Evolutionary conservation across 495 filamentous ascomycete genomes (phyloP).

Genomic region (Penicillium angulare): DNA sequence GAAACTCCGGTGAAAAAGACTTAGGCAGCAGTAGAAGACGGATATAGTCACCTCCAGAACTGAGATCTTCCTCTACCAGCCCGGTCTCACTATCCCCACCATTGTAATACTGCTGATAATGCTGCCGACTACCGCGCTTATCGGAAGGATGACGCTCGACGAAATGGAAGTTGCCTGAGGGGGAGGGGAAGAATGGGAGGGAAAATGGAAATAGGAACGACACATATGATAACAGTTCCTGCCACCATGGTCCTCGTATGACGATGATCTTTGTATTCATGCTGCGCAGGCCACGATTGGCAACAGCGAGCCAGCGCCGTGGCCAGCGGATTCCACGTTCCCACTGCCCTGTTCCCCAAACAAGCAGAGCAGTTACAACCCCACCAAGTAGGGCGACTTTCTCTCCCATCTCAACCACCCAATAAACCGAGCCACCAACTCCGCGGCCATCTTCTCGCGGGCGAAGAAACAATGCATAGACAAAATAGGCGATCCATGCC

Average conservation of each 20-base stretch:
- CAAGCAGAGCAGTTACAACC: conserved; percentile 72
- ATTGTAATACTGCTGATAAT: conserved; percentile 40
- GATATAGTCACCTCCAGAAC: conserved; percentile 84
- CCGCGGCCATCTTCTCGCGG: conserved; percentile 88
- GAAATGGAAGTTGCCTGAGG: conserved; percentile 63
- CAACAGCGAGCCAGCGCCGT: conserved; percentile 79
- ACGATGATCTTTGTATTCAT: conserved; percentile 97
- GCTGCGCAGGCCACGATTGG: conserved; percentile 83
- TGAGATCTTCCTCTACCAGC: conserved; percentile 72
- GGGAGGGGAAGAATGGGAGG: conserved; percentile 59
- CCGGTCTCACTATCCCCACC: conserved; percentile 55
- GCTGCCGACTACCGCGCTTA: conserved; percentile 39
- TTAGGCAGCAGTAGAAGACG: conserved; percentile 90
- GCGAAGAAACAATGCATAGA: conserved; percentile 82
- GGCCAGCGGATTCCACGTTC: conserved; percentile 94
- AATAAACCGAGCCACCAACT: conserved; percentile 91
- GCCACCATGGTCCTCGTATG: conserved; percentile 79
- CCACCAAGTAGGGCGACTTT: conserved; percentile 87
- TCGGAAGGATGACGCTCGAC: conserved; percentile 55
- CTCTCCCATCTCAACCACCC: conserved; percentile 85
- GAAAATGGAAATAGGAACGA: conserved; percentile 75
- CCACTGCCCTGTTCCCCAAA: conserved; percentile 95
- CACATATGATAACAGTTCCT: conserved; percentile 65
- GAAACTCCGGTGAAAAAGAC: conserved; percentile 88
- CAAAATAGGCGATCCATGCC: conserved; percentile 78